phyloP scores from a whole-genome alignment of 1,284 basidiomycete genomes.

The Puccinia coronata region DNA sequence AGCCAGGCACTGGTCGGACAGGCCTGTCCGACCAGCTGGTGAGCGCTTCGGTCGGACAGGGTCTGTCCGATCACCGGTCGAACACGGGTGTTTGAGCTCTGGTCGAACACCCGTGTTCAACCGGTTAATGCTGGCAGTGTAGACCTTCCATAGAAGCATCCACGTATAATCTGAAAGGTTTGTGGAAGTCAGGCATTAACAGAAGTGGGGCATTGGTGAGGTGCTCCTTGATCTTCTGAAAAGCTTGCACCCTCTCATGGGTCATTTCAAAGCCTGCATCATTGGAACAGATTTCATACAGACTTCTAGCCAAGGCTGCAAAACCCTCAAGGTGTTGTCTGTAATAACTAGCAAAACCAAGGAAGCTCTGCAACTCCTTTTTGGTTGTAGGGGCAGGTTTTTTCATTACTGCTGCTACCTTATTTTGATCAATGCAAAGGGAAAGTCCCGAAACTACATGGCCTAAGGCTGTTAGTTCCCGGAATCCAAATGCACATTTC shows the following conservation, averaged over 20 bases:
- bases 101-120: no score
- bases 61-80: no score
- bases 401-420: conserved; percentile 1
- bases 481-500: no score
- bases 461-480: no score
- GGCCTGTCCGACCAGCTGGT: no score
- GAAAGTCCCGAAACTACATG: neutral
- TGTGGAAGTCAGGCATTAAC: neutral
- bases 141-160: conserved; percentile 3
- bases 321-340: neutral
- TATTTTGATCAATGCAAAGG: neutral
- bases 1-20: no score
- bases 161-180: neutral
- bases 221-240: neutral
- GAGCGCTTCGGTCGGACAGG: no score
- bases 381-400: neutral
- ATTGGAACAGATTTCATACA: neutral
- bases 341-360: neutral
- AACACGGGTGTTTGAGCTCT: no score
- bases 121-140: no score
- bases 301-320: neutral
- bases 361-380: no score
- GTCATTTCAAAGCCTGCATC: neutral
- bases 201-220: neutral
- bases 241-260: conserved; percentile 4